phyloP scores from a whole-genome alignment of 2,329 filamentous ascomycete genomes.

The Scedosporium minutisporum region DNA sequence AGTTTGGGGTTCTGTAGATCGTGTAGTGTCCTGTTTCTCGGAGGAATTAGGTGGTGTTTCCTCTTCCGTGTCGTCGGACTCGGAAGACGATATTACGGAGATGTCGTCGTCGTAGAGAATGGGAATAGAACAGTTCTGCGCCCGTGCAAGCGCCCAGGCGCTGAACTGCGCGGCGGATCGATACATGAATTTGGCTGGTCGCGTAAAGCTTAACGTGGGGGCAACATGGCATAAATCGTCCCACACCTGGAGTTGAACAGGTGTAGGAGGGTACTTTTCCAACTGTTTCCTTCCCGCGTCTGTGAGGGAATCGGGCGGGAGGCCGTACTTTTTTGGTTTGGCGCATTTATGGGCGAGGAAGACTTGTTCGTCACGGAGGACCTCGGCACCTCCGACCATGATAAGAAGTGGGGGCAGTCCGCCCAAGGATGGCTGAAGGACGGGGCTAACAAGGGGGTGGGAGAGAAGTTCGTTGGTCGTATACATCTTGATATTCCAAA shows the following conservation, averaged over 20 bases:
- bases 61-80: slow-evolving; percentile 19
- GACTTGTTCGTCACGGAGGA: slow-evolving; percentile 88
- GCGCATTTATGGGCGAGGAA: slow-evolving; percentile 93
- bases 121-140: slow-evolving; percentile 70
- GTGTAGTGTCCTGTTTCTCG: no score
- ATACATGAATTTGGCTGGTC: slow-evolving; percentile 95
- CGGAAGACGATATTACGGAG: slow-evolving; percentile 60
- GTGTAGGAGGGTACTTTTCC: slow-evolving; percentile 65
- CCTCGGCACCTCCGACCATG: slow-evolving; percentile 78
- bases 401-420: slow-evolving; percentile 83
- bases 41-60: background rate
- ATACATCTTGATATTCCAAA: slow-evolving; percentile 46
- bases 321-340: slow-evolving; percentile 67
- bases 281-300: slow-evolving; percentile 51
- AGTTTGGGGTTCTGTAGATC: no score
- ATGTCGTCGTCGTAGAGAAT: slow-evolving; percentile 71
- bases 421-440: slow-evolving; percentile 79
- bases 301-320: slow-evolving; percentile 52
- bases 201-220: slow-evolving; percentile 87
- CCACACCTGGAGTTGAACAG: slow-evolving; percentile 93
- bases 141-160: slow-evolving; percentile 78
- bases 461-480: slow-evolving; percentile 75
- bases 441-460: slow-evolving; percentile 83
- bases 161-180: slow-evolving; percentile 86
- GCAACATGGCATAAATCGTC: slow-evolving; percentile 89